These are phyloP conservation scores for Ampelomyces quisqualis DNA, from an alignment of 2,329 filamentous ascomycete species.

Conservation along the genomic window DNA sequence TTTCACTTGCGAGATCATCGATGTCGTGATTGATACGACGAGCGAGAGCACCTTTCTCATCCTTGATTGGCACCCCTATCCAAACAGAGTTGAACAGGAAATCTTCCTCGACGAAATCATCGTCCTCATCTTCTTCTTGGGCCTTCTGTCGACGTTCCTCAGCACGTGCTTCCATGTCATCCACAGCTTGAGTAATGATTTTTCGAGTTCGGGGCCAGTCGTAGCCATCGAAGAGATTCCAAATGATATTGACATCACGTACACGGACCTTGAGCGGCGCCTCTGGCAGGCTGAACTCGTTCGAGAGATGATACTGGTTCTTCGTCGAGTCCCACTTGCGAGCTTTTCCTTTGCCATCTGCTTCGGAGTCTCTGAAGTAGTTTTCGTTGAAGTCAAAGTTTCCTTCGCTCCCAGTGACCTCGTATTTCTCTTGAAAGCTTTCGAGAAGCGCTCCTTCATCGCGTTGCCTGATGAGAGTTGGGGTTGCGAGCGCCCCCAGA, in stretches of 20 bases:
- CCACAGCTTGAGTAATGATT: slow-evolving; percentile 81
- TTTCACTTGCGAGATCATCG: slow-evolving; percentile 83
- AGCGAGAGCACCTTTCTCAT: slow-evolving; percentile 78
- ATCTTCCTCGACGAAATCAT: slow-evolving; percentile 77
- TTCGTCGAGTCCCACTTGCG: slow-evolving; percentile 78
- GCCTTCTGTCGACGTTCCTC: slow-evolving; percentile 67
- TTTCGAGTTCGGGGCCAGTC: slow-evolving; percentile 91
- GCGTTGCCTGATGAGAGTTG: slow-evolving; percentile 32
- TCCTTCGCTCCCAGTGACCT: slow-evolving; percentile 58
- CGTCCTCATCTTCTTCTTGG: slow-evolving; percentile 62
- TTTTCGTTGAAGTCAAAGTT: slow-evolving; percentile 74
- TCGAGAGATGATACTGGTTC: slow-evolving; percentile 70
- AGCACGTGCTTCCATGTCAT: slow-evolving; percentile 81
- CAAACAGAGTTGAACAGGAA: slow-evolving; percentile 99
- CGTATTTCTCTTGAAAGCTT: slow-evolving; percentile 56
- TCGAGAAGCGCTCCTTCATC: slow-evolving; percentile 47
- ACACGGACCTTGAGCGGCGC: slow-evolving; percentile 77
- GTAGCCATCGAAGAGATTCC: slow-evolving; percentile 97
- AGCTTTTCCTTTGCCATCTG: slow-evolving; percentile 64
- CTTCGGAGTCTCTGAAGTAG: slow-evolving; percentile 66
- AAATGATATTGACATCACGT: slow-evolving; percentile 88
- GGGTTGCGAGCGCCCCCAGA: slow-evolving; percentile 38
- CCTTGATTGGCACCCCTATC: slow-evolving; percentile 84
- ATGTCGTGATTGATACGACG: slow-evolving; percentile 85
- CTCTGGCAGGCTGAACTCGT: slow-evolving; percentile 60